These are phyloP conservation scores for Aspergillus pseudoterreus DNA, from an alignment of 2,329 filamentous ascomycete genomes.

Conservation along the genomic window DNA sequence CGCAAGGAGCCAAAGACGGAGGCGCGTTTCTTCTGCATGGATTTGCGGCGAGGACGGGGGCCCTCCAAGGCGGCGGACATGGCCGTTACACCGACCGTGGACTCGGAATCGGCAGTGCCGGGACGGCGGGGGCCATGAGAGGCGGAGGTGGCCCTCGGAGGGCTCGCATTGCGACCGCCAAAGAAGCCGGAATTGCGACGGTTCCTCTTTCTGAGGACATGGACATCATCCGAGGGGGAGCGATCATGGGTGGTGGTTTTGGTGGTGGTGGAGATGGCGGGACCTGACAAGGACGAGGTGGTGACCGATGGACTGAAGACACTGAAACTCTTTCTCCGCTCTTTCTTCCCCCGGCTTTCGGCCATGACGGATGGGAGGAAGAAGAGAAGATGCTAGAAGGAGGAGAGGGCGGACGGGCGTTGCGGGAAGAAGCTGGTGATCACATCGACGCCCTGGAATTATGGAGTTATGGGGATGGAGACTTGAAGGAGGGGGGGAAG, in stretches of 20 bases:
- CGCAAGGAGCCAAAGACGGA: slow-evolving; percentile 60
- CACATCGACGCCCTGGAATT: slow-evolving; percentile 23
- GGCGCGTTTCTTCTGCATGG: slow-evolving; percentile 45
- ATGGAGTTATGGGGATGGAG: neutral
- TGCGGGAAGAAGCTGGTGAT: slow-evolving; percentile 13
- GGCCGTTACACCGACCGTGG: slow-evolving; percentile 19
- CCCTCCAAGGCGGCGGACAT: slow-evolving; percentile 24
- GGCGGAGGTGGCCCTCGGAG: slow-evolving; percentile 11
- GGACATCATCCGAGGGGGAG: slow-evolving; percentile 35
- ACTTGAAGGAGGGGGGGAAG: neutral
- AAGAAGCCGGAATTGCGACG: slow-evolving; percentile 40
- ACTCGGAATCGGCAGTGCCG: slow-evolving; percentile 26
- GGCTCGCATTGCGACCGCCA: slow-evolving; percentile 27
- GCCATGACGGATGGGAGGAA: slow-evolving; percentile 25
- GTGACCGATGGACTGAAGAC: slow-evolving; percentile 28
- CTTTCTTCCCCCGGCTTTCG: slow-evolving; percentile 28
- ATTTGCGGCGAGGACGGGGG: slow-evolving; percentile 38
- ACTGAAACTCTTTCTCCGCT: slow-evolving; percentile 35
- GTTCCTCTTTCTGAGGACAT: slow-evolving; percentile 30
- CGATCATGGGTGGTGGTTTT: slow-evolving; percentile 23
- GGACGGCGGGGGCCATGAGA: slow-evolving; percentile 23
- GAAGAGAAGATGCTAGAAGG: slow-evolving; percentile 3
- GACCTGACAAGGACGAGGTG: slow-evolving; percentile 19
- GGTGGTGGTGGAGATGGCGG: slow-evolving; percentile 4
- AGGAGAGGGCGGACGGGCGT: neutral